Conservation (phyloP, 805 yeast species). For the Candida schatavii region DNA sequence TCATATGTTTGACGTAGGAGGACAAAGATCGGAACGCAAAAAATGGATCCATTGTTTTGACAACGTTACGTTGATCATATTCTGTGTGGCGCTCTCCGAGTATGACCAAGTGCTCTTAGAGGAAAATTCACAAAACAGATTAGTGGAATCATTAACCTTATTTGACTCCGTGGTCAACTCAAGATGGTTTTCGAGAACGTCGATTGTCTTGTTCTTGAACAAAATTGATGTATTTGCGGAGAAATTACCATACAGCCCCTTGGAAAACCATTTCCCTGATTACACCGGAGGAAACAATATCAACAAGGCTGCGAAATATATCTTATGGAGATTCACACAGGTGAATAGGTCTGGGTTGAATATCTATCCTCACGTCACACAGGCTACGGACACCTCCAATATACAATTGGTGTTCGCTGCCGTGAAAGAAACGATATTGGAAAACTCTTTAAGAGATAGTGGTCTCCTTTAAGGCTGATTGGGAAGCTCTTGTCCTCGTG, state of each 20-base stretch:
- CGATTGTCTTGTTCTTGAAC: constrained; percentile 82
- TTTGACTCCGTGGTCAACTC: constrained; percentile 91
- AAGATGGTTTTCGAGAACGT: constrained; percentile 86
- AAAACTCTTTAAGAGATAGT: constrained; percentile 71
- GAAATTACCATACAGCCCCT: constrained; percentile 75
- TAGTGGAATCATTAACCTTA: constrained; percentile 77
- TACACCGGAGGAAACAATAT: constrained; percentile 88
- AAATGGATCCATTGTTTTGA: constrained; percentile 98
- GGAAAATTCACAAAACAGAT: constrained; percentile 69
- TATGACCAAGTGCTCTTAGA: constrained; percentile 85
- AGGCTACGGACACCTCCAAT: constrained; percentile 90
- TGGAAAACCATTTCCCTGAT: constrained; percentile 83
- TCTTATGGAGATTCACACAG: constrained; percentile 85
- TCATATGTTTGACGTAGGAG: constrained; percentile 79
- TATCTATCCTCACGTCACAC: constrained; percentile 88
- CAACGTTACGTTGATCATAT: constrained; percentile 83
- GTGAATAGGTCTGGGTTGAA: constrained; percentile 78
- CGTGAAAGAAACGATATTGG: constrained; percentile 74
- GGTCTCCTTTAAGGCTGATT: constrained; percentile 63
- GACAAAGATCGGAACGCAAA: constrained; percentile 91
- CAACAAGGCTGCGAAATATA: constrained; percentile 87
- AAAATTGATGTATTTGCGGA: constrained; percentile 89
- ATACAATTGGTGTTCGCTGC: constrained; percentile 84
- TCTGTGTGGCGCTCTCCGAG: constrained; percentile 88
- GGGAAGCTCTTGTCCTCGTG: no score